These are phyloP conservation scores for Eutrema salsugineum DNA, from an alignment of 441 rosid genomes.

Conservation along the genomic window DNA sequence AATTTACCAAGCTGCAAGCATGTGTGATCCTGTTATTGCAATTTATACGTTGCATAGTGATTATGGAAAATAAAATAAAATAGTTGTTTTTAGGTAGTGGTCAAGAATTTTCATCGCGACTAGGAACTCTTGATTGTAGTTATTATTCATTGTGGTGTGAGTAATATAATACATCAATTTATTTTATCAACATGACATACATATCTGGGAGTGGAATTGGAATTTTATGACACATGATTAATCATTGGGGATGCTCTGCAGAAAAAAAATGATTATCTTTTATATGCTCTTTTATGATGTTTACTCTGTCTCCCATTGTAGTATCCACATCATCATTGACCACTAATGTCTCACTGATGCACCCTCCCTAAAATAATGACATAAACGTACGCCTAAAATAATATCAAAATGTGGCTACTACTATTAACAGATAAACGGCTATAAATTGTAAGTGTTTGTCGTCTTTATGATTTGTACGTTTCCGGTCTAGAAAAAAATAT, in stretches of 20 bases:
- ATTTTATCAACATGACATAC: neutral
- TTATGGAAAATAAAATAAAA: too few species aligned
- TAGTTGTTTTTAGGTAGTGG: too few species aligned
- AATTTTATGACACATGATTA: slow-evolving; percentile 11
- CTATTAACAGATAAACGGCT: neutral
- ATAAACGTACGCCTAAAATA: neutral
- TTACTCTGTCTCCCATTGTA: slow-evolving; percentile 20
- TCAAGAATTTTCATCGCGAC: too few species aligned
- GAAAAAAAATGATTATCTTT: slow-evolving; percentile 1
- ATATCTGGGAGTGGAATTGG: neutral
- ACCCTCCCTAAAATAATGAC: neutral
- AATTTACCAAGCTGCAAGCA: too few species aligned
- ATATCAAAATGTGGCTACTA: neutral
- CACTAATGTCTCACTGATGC: slow-evolving; percentile 15
- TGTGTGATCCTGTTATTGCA: too few species aligned
- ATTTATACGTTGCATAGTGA: too few species aligned
- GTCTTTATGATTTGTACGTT: neutral
- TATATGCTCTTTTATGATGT: neutral
- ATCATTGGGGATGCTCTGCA: slow-evolving; percentile 16
- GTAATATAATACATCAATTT: too few species aligned
- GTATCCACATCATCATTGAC: slow-evolving; percentile 16
- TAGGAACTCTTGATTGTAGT: too few species aligned
- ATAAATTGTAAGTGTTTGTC: neutral
- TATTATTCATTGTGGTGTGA: too few species aligned
- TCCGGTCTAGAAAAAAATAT: neutral